Evolutionary conservation across 2,329 filamentous ascomycete species (phyloP), one percentile per base, ranked within the genome.

Genomic region (Colletotrichum musae): DNA sequence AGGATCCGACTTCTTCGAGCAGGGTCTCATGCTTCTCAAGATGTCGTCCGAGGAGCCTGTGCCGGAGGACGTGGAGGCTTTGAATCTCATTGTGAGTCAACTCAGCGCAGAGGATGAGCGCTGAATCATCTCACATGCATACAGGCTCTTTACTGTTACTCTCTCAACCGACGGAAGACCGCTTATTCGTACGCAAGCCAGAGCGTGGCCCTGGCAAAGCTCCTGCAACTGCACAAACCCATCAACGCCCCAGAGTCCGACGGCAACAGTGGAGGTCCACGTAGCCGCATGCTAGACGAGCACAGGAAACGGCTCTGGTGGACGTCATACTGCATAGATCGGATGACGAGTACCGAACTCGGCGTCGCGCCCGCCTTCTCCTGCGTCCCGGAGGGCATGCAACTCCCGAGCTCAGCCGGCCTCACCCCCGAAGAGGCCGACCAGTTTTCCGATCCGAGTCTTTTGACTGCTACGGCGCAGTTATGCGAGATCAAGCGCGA

Each of bases 81-180:
- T 70, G 7, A 64, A 63, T 15, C 21, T 68, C 7, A 68, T 68
- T 15, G 64, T 64, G 1, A 53, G 52, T 57, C 18, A 0, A 7
- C 26, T 2, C 0, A 5, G 41, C 18, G 0, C 21, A 26, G 9
- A 1, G 1, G 15, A 16, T 18, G 7, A 1, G 4, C n/a, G 15
- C n/a, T 28, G 32, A 7, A 5, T 9, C 9, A 32, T 32, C 28
- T 32, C 28, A 32, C 28, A 32, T 6, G 28, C 28, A 7, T 10
- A 5, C 15, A 66, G 70, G 70, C 70, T 15, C 67, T 71, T 16
- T 71, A 71, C 50, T 70, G 58, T 32, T 70, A 72, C 24, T 71
- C 62, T 6, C 54, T 71, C 2, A 71, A 71, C 45, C 70, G 70
- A 2, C 62, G 70, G 6, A 71, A 66, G 26, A 70, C 70, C 12